Evolutionary conservation across 2,329 filamentous ascomycete species (phyloP).

Genomic region (Colletotrichum horii): DNA sequence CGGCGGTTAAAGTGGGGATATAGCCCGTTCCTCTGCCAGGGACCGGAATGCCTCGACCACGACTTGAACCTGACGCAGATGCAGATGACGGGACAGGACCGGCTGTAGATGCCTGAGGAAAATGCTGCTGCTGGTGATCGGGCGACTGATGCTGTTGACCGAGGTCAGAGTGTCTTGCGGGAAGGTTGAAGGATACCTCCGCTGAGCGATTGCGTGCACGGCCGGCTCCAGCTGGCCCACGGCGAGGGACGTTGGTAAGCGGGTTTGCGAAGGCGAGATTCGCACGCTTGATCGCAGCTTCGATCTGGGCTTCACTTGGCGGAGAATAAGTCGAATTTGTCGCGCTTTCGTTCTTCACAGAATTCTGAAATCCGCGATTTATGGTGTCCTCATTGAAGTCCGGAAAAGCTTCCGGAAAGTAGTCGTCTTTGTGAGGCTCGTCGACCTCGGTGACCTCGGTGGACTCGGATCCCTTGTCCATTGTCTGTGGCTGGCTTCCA

Average conservation of each 20-base stretch:
- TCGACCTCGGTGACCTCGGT: slow-evolving; percentile 5
- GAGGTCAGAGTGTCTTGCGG: background rate
- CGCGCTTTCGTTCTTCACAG: background rate
- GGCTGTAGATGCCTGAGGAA: background rate
- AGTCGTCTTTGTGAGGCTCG: background rate
- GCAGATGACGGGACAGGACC: background rate
- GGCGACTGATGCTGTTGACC: background rate
- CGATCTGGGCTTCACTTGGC: slow-evolving; percentile 8
- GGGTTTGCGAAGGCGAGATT: slow-evolving; percentile 1
- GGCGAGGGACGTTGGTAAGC: slow-evolving; percentile 16
- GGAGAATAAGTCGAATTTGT: background rate
- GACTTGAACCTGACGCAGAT: background rate
- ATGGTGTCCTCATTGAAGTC: background rate
- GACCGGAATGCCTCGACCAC: slow-evolving; percentile 7
- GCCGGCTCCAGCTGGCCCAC: slow-evolving; percentile 1
- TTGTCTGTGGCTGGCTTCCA: background rate
- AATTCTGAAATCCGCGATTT: background rate
- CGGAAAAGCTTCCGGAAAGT: slow-evolving; percentile 14
- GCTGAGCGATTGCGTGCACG: slow-evolving; percentile 8
- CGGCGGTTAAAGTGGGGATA: slow-evolving; percentile 13
- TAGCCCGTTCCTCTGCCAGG: slow-evolving; percentile 5
- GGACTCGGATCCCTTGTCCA: slow-evolving; percentile 8
- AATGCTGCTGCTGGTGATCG: background rate
- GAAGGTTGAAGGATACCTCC: slow-evolving; percentile 14
- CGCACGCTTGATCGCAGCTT: slow-evolving; percentile 11